Conservation (phyloP, 179 eudicot genomes). For the Amaranthus tricolor region DNA sequence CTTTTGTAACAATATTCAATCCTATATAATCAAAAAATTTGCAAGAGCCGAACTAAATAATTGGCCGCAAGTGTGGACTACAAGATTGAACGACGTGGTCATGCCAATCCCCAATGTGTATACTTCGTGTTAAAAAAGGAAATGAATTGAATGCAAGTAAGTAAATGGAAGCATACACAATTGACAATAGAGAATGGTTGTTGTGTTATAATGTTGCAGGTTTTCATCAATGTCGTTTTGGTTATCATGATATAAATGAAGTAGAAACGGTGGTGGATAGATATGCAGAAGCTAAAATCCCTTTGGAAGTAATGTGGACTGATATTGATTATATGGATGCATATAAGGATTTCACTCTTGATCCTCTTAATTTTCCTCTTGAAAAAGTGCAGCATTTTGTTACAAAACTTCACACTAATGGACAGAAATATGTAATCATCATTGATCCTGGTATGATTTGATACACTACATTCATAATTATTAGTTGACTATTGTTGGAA, state of each 20-base stretch:
- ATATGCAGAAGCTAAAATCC: slow-evolving; percentile 50
- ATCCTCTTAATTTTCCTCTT: slow-evolving; percentile 50
- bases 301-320: slow-evolving; percentile 71
- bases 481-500: slow-evolving; percentile 59
- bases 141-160: too few species aligned
- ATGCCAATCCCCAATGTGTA: too few species aligned
- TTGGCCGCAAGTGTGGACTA: too few species aligned
- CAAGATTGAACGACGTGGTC: too few species aligned
- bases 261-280: slow-evolving; percentile 45
- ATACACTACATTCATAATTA: neutral
- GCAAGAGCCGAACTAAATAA: slow-evolving; percentile 31
- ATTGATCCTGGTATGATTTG: slow-evolving; percentile 57
- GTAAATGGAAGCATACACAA: too few species aligned
- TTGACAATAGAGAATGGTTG: neutral
- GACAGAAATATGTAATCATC: slow-evolving; percentile 60
- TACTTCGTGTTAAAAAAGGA: too few species aligned
- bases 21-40: neutral
- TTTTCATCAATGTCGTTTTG: slow-evolving; percentile 68
- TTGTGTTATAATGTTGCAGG: slow-evolving; percentile 29
- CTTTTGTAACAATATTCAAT: slow-evolving; percentile 51
- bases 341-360: slow-evolving; percentile 63
- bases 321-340: slow-evolving; percentile 73
- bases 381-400: slow-evolving; percentile 45
- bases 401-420: slow-evolving; percentile 42
- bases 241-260: slow-evolving; percentile 44